phyloP scores from a whole-genome alignment of 2,329 filamentous ascomycete genomes.

The Hymenoscyphus occultus region DNA sequence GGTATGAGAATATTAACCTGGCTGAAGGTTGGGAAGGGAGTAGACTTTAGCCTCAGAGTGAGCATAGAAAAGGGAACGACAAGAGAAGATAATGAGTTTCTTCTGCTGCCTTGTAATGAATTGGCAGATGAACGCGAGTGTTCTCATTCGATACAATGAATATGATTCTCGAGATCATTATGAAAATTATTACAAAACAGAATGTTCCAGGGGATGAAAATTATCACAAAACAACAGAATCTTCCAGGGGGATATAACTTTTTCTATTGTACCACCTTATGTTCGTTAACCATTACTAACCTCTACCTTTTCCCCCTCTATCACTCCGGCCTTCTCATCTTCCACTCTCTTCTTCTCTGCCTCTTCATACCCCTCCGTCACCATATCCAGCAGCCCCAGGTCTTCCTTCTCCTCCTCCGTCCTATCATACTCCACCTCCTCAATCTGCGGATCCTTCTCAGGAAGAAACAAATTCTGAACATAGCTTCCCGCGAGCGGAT shows the following conservation, averaged over 20 bases:
- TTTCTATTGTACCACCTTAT: not conserved
- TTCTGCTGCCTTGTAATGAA: not conserved
- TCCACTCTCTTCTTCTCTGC: constrained; percentile 21
- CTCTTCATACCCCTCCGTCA: constrained; percentile 71
- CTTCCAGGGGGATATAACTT: not conserved
- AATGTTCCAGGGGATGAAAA: not conserved
- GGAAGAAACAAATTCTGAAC: constrained; percentile 86
- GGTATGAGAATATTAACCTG: too few relatives aligned
- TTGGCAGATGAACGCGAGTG: not conserved
- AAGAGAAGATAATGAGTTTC: too few relatives aligned
- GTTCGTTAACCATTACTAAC: not conserved
- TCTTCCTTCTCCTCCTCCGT: constrained; percentile 94
- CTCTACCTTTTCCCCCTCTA: not conserved
- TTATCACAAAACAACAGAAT: not conserved
- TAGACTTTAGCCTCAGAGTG: too few relatives aligned
- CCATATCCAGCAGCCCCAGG: constrained; percentile 87
- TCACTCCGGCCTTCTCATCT: not conserved
- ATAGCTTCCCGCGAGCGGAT: constrained; percentile 89
- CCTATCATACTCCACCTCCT: constrained; percentile 76
- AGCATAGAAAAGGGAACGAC: too few relatives aligned
- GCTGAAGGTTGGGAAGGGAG: too few relatives aligned
- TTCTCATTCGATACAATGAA: not conserved
- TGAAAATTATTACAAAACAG: not conserved
- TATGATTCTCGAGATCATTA: not conserved
- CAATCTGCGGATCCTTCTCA: constrained; percentile 73